phyloP scores from a whole-genome alignment of 140 eudicot species.

The Anethum foeniculum region DNA sequence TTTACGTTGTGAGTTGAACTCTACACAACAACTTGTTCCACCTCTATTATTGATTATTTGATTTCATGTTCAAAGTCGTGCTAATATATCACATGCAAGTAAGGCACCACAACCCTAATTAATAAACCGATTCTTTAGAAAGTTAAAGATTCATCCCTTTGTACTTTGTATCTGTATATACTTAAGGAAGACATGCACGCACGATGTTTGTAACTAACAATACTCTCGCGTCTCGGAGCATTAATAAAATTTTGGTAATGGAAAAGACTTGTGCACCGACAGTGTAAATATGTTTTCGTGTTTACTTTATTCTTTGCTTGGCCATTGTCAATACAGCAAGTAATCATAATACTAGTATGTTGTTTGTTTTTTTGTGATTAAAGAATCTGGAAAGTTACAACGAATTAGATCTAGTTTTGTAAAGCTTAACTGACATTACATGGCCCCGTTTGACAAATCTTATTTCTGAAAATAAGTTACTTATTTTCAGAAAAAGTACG shows the following conservation, averaged over 20 bases:
- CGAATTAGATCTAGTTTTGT: not conserved
- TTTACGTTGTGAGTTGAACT: not conserved
- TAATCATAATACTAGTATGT: not conserved
- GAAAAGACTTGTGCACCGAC: conserved; percentile 8
- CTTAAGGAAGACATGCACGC: not conserved
- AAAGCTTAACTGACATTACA: conserved; percentile 4
- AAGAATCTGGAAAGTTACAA: conserved; percentile 2
- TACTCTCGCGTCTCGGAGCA: not conserved
- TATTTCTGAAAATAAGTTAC: no score
- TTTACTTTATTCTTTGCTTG: conserved; percentile 10
- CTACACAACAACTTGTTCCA: not conserved
- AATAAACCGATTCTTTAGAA: not conserved
- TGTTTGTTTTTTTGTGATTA: not conserved
- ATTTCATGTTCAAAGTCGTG: conserved; percentile 4
- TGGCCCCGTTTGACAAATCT: no score
- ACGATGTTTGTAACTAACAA: not conserved
- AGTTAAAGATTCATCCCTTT: not conserved
- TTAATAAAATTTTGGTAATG: not conserved
- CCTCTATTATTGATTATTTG: not conserved
- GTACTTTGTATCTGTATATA: not conserved
- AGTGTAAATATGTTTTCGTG: not conserved
- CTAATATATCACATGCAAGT: not conserved
- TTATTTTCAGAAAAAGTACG: no score
- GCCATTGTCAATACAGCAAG: not conserved
- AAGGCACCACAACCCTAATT: conserved; percentile 2